Base-by-base conservation (phyloP, 257 asterid genomes). In the Nicotiana tabacum region DNA sequence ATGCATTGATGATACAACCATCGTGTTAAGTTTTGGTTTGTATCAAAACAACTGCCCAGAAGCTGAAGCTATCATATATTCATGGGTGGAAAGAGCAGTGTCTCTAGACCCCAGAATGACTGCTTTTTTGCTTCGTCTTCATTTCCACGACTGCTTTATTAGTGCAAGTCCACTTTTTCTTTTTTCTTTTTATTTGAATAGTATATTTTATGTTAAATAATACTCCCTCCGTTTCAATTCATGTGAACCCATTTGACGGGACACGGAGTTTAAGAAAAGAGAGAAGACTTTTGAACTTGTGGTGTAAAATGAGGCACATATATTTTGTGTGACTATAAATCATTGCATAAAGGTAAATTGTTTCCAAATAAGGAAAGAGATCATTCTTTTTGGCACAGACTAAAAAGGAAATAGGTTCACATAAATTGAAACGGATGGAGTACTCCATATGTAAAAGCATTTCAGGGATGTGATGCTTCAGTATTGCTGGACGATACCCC, bases 391-490 rank as follows among this genome's bases (percentile, higher is more conserved):
- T 24, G 27, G 27, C 27, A 24, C 0, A 0, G 27, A 24, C 27
- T 24, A 24, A 24, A 24, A 24, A 24, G 27, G 1, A 24, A 24
- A 24, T 24, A 24, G 27, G 27, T 24, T 24, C 27, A 24, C 27
- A 24, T 24, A 24, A 24, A 24, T 24, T 24, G 27, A 24, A 24
- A 24, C 27, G 27, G 27, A 24, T 0, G 27, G 27, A 24, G 27
- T 24, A 24, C 27, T 37, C 43, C 43, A 5, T 4, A 39, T 78
- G 15, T 77, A 24, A 62, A 66, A 9, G 5, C 17, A 24, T 62
- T 82, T 6, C 85, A 95, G 98, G 98, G 99, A 64, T 95, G 99
- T 65, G 99, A 95, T 81, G 98, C 95, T 9, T 94, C 98, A 0
- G 93, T 94, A n/a, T 78, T 95, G 74, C 85, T 94, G 85, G 98